Percentiles rank a stretch among this genome's conserved stretches.
These are phyloP conservation scores for Sorghum bicolor DNA, from an alignment of 176 grass and related monocot species.

Conservation along the genomic window DNA sequence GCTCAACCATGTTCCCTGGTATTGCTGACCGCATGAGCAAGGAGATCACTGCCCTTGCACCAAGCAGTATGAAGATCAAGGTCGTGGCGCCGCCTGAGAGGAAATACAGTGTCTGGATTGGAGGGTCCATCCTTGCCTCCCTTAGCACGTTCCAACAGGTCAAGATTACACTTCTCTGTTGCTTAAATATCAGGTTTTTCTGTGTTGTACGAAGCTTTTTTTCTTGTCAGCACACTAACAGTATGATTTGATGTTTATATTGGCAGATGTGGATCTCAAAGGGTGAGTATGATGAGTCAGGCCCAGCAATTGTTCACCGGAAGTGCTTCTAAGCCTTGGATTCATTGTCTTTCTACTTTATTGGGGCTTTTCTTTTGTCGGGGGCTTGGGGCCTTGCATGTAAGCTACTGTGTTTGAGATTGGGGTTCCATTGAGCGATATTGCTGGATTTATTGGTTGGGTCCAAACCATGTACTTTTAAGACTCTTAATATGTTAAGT, in stretches of 20 bases:
- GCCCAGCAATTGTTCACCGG: slow-evolving; percentile 47
- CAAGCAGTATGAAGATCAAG: slow-evolving; percentile 61
- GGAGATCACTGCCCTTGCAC: slow-evolving; percentile 68
- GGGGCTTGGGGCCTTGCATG: slow-evolving; percentile 24
- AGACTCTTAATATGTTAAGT: slow-evolving; percentile 13
- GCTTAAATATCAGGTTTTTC: background rate
- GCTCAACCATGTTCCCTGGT: slow-evolving; percentile 76
- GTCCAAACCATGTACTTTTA: slow-evolving; percentile 35
- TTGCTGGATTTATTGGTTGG: slow-evolving; percentile 22
- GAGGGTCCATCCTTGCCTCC: slow-evolving; percentile 78
- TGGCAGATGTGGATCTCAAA: slow-evolving; percentile 57
- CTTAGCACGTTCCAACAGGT: slow-evolving; percentile 85
- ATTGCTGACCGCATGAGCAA: slow-evolving; percentile 84
- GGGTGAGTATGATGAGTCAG: slow-evolving; percentile 51
- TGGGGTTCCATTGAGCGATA: slow-evolving; percentile 35
- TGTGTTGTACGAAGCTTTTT: background rate
- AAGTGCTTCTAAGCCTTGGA: slow-evolving; percentile 46
- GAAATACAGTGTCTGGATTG: slow-evolving; percentile 76
- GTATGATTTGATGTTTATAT: background rate
- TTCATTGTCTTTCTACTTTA: slow-evolving; percentile 27
- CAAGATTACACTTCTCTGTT: background rate
- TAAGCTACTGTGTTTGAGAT: slow-evolving; percentile 40
- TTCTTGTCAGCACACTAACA: background rate
- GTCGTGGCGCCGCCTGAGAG: slow-evolving; percentile 66
- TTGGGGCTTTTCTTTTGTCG: slow-evolving; percentile 32